phyloP scores from a whole-genome alignment of 805 yeast species.

The Zygosaccharomyces bisporus region DNA sequence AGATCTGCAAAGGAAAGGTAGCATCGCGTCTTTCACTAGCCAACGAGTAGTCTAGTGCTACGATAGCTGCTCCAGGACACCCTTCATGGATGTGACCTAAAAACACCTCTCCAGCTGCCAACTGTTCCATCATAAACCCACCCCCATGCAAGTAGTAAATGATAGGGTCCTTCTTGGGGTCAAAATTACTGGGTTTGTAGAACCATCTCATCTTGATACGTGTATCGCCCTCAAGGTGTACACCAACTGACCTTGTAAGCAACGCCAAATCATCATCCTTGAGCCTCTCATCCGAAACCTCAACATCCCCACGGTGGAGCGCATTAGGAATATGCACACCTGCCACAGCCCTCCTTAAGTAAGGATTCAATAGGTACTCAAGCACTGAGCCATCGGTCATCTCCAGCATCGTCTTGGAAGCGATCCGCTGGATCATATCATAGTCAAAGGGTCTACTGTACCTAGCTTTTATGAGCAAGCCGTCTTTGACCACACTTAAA shows the following conservation, averaged over 20 bases:
- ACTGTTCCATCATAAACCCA: constrained; percentile 24
- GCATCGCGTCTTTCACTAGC: constrained; percentile 10
- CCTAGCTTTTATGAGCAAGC: not conserved
- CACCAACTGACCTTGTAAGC: constrained; percentile 2
- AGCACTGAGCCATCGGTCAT: constrained; percentile 6
- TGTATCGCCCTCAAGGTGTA: not conserved
- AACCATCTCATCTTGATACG: constrained; percentile 12
- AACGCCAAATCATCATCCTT: constrained; percentile 3
- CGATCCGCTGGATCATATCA: constrained; percentile 10
- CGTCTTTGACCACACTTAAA: constrained; percentile 1
- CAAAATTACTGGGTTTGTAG: constrained; percentile 15
- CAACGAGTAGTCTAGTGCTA: constrained; percentile 23
- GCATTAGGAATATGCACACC: not conserved
- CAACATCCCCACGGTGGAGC: not conserved
- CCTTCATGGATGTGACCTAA: constrained; percentile 14
- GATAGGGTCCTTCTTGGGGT: constrained; percentile 18
- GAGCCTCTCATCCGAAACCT: not conserved
- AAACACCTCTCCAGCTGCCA: constrained; percentile 16
- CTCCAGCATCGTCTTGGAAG: constrained; percentile 18
- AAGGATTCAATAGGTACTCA: constrained; percentile 1
- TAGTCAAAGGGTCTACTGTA: not conserved
- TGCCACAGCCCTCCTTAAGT: not conserved
- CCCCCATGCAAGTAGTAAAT: constrained; percentile 30
- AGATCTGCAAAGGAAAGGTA: constrained; percentile 15
- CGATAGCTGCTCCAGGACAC: constrained; percentile 18